Evolutionary conservation across 2,329 filamentous ascomycete species (phyloP).

Genomic region (Paracoccidioides brasiliensis): DNA sequence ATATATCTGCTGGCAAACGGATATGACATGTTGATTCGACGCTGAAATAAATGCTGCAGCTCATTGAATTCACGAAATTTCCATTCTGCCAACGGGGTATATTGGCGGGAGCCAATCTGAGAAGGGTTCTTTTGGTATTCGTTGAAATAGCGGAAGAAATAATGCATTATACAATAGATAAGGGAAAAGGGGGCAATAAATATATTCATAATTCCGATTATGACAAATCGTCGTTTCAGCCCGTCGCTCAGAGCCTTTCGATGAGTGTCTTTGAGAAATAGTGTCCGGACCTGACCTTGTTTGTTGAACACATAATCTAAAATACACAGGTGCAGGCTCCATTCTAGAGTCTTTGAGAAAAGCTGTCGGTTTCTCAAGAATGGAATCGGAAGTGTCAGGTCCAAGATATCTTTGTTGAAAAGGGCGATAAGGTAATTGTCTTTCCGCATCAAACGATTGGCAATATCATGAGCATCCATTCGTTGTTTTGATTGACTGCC

Average conservation of each 20-base stretch:
- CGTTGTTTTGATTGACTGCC: conserved; percentile 84
- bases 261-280: conserved; percentile 74
- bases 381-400: conserved; percentile 74
- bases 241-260: conserved; percentile 66
- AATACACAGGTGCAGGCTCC: conserved; percentile 81
- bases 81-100: conserved; percentile 90
- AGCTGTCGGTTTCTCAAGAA: conserved; percentile 67
- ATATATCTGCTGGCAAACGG: conserved; percentile 86
- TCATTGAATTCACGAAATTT: conserved; percentile 99
- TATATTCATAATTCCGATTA: conserved; percentile 75
- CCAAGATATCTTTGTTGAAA: conserved; percentile 90
- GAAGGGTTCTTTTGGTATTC: conserved; percentile 93
- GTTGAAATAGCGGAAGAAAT: conserved; percentile 92
- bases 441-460: conserved; percentile 88
- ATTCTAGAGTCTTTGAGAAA: conserved; percentile 81
- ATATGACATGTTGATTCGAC: conserved; percentile 85
- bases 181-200: conserved; percentile 77
- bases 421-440: conserved; percentile 96
- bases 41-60: conserved; percentile 78
- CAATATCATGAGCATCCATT: conserved; percentile 92
- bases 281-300: conserved; percentile 69
- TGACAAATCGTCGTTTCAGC: conserved; percentile 62
- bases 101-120: conserved; percentile 73
- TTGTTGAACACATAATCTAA: conserved; percentile 91
- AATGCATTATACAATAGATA: conserved; percentile 73